A percentile compares a stretch with the other conserved stretches of the same genome.
Evolutionary conservation across 1,284 basidiomycete species (phyloP).

Genomic region (Tilletia indica): DNA sequence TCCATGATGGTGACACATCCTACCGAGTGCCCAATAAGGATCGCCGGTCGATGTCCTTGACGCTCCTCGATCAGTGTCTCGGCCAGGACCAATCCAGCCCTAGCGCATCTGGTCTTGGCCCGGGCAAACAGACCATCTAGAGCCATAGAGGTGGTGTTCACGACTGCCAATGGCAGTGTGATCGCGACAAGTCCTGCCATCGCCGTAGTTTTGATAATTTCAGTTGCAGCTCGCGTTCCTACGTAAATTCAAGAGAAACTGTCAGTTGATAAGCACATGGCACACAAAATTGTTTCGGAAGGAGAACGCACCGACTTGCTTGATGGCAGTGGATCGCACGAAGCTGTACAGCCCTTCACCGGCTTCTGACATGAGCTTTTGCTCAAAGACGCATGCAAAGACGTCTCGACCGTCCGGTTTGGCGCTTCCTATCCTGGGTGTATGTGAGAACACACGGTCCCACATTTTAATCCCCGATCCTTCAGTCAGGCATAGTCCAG

Average conservation of each 20-base stretch:
- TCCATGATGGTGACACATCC: conserved; percentile 62
- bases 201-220: conserved; percentile 63
- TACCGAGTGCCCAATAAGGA: conserved; percentile 62
- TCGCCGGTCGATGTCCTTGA: conserved; percentile 62
- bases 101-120: conserved; percentile 36
- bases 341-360: conserved; percentile 39
- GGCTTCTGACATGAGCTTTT: conserved; percentile 39
- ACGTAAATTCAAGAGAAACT: conserved; percentile 22
- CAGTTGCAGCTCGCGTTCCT: conserved; percentile 44
- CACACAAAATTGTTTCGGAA: too few species aligned
- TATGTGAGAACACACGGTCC: conserved; percentile 28
- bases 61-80: conserved; percentile 62
- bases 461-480: conserved; percentile 36
- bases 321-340: conserved; percentile 31
- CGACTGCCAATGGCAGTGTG: conserved; percentile 59
- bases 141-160: conserved; percentile 51
- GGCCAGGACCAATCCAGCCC: conserved; percentile 61
- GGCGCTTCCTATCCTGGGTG: neutral
- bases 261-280: conserved; percentile 20
- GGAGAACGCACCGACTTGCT: conserved; percentile 1
- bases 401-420: conserved; percentile 38
- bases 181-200: conserved; percentile 63
- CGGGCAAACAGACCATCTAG: conserved; percentile 58
- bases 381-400: conserved; percentile 42
- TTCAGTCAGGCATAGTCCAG: conserved; percentile 40